Base-by-base conservation (phyloP, 148 eudicot genomes). In the Vaccinium darrowii region DNA sequence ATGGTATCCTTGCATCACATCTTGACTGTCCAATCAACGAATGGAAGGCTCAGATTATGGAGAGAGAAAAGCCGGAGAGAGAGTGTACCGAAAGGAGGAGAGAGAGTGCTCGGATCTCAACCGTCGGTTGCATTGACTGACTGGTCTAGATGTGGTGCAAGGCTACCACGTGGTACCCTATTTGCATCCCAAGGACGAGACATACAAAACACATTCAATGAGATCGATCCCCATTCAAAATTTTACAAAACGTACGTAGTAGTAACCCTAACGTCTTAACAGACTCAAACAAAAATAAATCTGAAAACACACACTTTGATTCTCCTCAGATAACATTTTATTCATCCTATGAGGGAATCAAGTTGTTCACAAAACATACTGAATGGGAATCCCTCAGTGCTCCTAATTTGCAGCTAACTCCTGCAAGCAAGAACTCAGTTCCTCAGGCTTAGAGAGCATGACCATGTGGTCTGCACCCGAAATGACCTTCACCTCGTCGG, bases 401-500 rank as follows among this genome's bases (percentile, higher is more conserved):
- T 12, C 76, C 76, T 72, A 81, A 54, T 74, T 85, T 39, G 21
- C 52, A 33, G 80, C 87, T 8, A 85, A 80, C 36, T 51, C 76
- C 43, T 81, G 74, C 3, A 84, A 83, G 43, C 71, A 86, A 6
- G 16, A 39, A 76, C 87, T 77, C 25, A 88, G 75, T 21, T 86
- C 86, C 13, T 54, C 83, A 16, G 87, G 82, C 50, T 86, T 84
- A 8, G 90, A 88, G 80, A 87, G 53, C 90, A 86, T 88, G 9
- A 47, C 83, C 90, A 88, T 86, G 78, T 88, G 88, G 82, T 86
- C 88, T 21, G 90, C 83, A 52, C 81, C 87, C 8, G 67, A 11
- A 72, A 88, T 86, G 54, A 84, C 82, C 82, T 81, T 86, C 83
- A 88, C 88, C 71, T 88, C 90, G 39, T 88, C 78, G 0, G 82